Conservation (phyloP, 768 basidiomycete species). For the Mycena leptocephala region DNA sequence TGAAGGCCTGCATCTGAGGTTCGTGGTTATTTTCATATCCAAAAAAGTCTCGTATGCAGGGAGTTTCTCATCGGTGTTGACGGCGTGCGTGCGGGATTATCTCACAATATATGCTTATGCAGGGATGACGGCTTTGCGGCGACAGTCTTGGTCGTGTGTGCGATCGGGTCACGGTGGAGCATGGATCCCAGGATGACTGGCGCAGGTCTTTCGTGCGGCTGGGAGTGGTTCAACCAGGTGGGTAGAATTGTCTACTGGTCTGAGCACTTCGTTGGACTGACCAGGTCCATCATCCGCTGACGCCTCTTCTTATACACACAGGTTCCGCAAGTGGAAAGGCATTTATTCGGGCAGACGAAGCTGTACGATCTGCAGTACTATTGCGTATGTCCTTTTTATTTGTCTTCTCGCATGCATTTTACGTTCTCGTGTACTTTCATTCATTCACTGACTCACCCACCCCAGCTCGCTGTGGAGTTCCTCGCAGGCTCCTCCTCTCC, state of each 20-base stretch:
- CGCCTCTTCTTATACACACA: neutral
- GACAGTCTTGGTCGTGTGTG: slow-evolving; percentile 80
- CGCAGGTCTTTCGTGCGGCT: slow-evolving; percentile 62
- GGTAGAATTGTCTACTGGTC: neutral
- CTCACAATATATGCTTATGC: neutral
- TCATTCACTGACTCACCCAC: slow-evolving; percentile 21
- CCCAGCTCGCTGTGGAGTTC: slow-evolving; percentile 67
- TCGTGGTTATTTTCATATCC: neutral
- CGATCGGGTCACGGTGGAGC: slow-evolving; percentile 73
- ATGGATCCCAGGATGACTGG: slow-evolving; percentile 60
- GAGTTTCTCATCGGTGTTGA: no score
- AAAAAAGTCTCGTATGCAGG: no score
- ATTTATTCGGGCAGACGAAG: slow-evolving; percentile 72
- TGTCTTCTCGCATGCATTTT: no score
- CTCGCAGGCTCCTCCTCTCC: slow-evolving; percentile 72
- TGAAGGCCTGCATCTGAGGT: slow-evolving; percentile 64
- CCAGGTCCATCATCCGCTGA: neutral
- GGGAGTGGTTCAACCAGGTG: slow-evolving; percentile 81
- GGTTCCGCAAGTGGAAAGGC: slow-evolving; percentile 70
- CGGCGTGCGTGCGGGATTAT: no score
- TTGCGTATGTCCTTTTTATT: slow-evolving; percentile 54
- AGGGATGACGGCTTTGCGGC: slow-evolving; percentile 67
- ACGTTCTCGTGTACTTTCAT: neutral
- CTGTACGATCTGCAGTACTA: slow-evolving; percentile 85
- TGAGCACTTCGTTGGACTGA: no score